Conservation (phyloP, 306 rosid species). For the Leucaena leucocephala region DNA sequence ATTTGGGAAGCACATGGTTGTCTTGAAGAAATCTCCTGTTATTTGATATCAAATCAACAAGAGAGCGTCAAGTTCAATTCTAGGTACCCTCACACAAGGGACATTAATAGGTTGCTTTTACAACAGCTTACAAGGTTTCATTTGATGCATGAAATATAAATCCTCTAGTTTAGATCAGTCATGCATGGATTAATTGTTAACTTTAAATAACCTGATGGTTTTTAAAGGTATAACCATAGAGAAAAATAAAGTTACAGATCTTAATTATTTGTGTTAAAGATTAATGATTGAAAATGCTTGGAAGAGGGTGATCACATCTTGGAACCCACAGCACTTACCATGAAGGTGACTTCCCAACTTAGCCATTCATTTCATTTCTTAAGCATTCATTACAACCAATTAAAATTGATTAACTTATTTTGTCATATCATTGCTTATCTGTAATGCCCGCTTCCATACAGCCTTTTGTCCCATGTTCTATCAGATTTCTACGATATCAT, state of each 20-base stretch:
- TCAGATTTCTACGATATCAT: not conserved
- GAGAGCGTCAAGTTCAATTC: too few relatives aligned
- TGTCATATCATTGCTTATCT: not conserved
- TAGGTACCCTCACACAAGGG: not conserved
- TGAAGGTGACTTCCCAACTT: constrained; percentile 39
- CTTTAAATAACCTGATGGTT: not conserved
- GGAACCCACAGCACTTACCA: constrained; percentile 34
- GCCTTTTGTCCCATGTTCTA: not conserved
- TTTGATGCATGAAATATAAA: not conserved
- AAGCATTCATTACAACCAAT: not conserved
- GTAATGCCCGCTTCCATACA: not conserved
- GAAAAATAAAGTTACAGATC: not conserved
- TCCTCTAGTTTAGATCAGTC: not conserved
- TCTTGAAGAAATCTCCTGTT: too few relatives aligned
- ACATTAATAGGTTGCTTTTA: not conserved
- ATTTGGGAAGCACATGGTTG: too few relatives aligned
- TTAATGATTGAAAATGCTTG: not conserved
- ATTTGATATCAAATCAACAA: too few relatives aligned
- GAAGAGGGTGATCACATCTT: constrained; percentile 25
- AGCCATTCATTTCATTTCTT: constrained; percentile 17
- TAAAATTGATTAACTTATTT: not conserved
- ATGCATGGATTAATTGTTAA: not conserved
- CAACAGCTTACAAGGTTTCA: not conserved
- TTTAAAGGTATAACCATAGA: not conserved
- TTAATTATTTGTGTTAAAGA: not conserved